These are phyloP conservation scores for Apium graveolens DNA, from an alignment of 129 eudicot species.

Conservation along the genomic window DNA sequence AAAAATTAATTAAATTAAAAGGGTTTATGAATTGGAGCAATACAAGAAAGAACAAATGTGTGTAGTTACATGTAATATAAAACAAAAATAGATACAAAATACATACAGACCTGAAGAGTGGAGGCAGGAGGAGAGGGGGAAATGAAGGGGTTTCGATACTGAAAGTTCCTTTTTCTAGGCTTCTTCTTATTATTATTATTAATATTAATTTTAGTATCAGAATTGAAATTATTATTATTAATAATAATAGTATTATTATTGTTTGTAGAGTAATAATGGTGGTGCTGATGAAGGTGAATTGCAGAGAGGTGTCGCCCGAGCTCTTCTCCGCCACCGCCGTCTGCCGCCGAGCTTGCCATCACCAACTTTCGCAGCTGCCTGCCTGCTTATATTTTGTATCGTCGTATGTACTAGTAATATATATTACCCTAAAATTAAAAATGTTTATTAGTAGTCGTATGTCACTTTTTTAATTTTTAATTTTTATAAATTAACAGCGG, in stretches of 20 bases:
- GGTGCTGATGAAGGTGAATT: conserved; percentile 10
- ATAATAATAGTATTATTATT: too few species aligned
- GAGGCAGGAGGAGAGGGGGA: not conserved
- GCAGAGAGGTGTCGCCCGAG: conserved; percentile 14
- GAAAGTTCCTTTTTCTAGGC: not conserved
- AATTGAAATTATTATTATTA: too few species aligned
- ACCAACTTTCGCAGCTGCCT: conserved; percentile 2
- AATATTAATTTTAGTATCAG: too few species aligned
- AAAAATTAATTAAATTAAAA: not conserved
- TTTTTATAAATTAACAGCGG: not conserved
- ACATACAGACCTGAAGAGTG: not conserved
- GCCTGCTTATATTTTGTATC: not conserved
- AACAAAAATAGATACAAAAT: not conserved
- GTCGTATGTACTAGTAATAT: not conserved
- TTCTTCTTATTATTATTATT: not conserved
- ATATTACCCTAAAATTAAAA: not conserved
- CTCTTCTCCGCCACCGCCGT: conserved; percentile 12
- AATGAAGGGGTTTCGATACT: conserved; percentile 1
- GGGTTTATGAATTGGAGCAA: not conserved
- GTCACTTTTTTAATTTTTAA: too few species aligned
- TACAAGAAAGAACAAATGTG: not conserved
- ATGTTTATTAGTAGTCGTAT: too few species aligned
- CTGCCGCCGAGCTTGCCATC: conserved; percentile 28
- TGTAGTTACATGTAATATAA: not conserved
- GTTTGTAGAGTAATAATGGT: not conserved